A percentile compares a stretch with the other conserved stretches of the same genome.
Conservation (phyloP, 805 yeast genomes). For the Myxozyma udenii region DNA sequence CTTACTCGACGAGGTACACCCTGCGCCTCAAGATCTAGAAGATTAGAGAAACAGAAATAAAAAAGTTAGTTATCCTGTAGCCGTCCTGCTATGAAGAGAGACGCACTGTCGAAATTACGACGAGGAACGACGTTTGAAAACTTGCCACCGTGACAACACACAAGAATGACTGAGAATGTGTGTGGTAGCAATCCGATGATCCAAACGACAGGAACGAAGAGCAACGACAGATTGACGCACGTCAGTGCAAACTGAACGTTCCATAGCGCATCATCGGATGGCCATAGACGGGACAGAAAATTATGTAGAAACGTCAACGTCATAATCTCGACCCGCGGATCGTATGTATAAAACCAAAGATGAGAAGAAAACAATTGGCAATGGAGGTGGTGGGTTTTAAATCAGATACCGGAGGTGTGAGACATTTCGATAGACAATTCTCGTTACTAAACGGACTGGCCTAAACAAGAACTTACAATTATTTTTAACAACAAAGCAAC, state of each 20-base stretch:
- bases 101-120: conserved; percentile 10
- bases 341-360: background rate
- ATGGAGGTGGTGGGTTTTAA: background rate
- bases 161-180: conserved; percentile 18
- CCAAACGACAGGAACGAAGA: conserved; percentile 17
- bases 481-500: background rate
- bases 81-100: no score
- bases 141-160: conserved; percentile 13
- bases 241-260: conserved; percentile 12
- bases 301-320: background rate
- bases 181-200: conserved; percentile 17
- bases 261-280: conserved; percentile 4
- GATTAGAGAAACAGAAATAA: no score
- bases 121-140: conserved; percentile 18
- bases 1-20: conserved; percentile 7
- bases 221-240: conserved; percentile 20
- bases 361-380: background rate
- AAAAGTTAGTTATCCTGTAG: no score
- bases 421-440: background rate
- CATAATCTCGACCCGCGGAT: background rate
- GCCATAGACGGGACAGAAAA: background rate
- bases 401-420: background rate
- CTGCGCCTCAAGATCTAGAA: conserved; percentile 9
- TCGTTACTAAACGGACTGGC: no score
- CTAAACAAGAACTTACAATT: background rate